Percentiles rank a stretch among this genome's conserved stretches.
These are phyloP conservation scores for Aspergillus pseudotamarii DNA, from an alignment of 2,329 filamentous ascomycete species.

Conservation along the genomic window DNA sequence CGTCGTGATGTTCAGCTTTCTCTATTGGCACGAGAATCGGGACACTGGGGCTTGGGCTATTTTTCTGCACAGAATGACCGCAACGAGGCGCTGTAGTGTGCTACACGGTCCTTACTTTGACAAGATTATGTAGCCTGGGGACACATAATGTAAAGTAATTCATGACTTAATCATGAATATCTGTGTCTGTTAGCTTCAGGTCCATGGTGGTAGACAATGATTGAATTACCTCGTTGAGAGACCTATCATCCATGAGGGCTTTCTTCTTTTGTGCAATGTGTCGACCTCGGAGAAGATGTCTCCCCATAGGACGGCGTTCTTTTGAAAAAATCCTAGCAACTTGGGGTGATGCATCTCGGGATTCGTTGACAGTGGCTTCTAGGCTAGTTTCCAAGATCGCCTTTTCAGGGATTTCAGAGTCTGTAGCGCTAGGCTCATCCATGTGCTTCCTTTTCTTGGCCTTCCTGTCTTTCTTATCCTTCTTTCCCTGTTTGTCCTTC, in stretches of 20 bases:
- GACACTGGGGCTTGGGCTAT: not conserved
- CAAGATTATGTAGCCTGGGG: not conserved
- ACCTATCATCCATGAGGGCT: slow-evolving; percentile 77
- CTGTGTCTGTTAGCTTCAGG: slow-evolving; percentile 26
- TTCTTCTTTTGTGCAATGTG: slow-evolving; percentile 88
- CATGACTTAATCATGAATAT: slow-evolving; percentile 42
- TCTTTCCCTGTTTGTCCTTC: slow-evolving; percentile 12
- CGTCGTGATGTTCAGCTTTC: not conserved
- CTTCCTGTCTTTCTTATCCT: slow-evolving; percentile 34
- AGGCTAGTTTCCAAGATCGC: slow-evolving; percentile 1
- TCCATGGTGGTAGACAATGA: not conserved
- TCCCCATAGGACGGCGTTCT: slow-evolving; percentile 54
- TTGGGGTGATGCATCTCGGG: slow-evolving; percentile 47
- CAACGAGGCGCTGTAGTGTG: too few relatives aligned
- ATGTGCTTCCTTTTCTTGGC: slow-evolving; percentile 39
- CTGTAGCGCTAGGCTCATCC: slow-evolving; percentile 34
- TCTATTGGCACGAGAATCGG: not conserved
- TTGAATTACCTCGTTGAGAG: slow-evolving; percentile 75
- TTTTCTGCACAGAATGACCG: not conserved
- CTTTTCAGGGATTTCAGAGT: slow-evolving; percentile 9
- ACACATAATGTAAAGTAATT: not conserved
- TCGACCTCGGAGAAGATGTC: slow-evolving; percentile 75
- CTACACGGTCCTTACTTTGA: not conserved
- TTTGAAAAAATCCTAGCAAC: slow-evolving; percentile 52
- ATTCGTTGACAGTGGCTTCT: slow-evolving; percentile 35